Conservation (phyloP, 768 basidiomycete species). For the Mycena galericulata region DNA sequence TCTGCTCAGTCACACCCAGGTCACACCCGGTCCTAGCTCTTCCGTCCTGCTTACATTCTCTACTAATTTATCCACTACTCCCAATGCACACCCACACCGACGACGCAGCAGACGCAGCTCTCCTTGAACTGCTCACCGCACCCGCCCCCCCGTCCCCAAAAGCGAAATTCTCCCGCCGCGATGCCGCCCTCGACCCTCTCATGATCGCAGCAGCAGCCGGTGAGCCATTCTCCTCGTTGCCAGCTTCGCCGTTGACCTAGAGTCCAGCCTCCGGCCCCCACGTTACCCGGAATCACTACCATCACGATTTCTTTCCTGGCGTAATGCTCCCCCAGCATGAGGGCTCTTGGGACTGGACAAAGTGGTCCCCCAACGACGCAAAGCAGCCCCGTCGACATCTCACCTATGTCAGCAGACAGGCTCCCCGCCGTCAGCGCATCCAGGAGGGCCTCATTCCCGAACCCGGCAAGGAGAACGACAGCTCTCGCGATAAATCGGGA, state of each 20-base stretch:
- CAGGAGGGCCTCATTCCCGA: conserved; percentile 46
- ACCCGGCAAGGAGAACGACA: conserved; percentile 65
- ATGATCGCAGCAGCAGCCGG: conserved; percentile 75
- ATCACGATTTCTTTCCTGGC: conserved; percentile 81
- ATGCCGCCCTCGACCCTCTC: conserved; percentile 83
- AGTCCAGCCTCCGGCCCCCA: conserved; percentile 74
- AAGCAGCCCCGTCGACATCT: conserved; percentile 59
- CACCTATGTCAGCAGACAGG: conserved; percentile 81
- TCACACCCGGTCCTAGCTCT: no score
- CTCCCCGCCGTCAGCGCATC: conserved; percentile 73
- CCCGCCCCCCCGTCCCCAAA: conserved; percentile 56
- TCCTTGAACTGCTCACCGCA: conserved; percentile 76
- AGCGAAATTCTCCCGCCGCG: conserved; percentile 65
- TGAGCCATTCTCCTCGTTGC: neutral
- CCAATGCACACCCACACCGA: conserved; percentile 35
- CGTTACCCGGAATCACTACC: conserved; percentile 87
- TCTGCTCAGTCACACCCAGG: neutral
- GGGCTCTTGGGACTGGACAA: conserved; percentile 69
- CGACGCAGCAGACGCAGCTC: conserved; percentile 62
- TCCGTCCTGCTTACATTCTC: neutral
- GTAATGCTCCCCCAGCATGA: conserved; percentile 64
- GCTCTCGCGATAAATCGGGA: conserved; percentile 53
- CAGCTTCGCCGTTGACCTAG: neutral
- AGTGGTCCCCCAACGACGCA: conserved; percentile 59
- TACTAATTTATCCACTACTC: neutral